Evolutionary conservation across 2,329 filamentous ascomycete genomes (phyloP).

Genomic region (Scytalidium sp.): DNA sequence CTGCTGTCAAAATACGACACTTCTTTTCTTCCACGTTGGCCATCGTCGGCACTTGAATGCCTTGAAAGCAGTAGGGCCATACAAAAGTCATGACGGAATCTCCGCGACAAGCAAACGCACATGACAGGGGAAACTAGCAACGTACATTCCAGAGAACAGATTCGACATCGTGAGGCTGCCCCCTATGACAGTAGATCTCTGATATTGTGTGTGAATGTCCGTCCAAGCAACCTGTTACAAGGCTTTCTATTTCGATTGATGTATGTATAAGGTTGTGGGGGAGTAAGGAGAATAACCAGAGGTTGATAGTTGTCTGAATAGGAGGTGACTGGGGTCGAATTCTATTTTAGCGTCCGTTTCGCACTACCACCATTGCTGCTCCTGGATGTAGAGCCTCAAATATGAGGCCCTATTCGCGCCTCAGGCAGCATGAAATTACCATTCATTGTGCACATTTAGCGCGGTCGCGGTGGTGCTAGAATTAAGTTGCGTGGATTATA

Average conservation of each 20-base stretch:
- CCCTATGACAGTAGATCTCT: neutral
- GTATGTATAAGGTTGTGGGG: neutral
- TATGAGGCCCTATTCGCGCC: neutral
- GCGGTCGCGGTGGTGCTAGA: neutral
- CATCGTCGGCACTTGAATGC: neutral
- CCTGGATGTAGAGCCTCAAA: neutral
- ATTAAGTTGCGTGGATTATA: neutral
- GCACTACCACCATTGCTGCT: neutral
- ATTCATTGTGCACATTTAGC: no score
- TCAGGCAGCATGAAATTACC: neutral
- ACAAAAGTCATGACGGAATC: neutral
- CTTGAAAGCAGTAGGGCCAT: neutral
- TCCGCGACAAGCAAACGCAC: neutral
- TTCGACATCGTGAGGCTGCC: slow-evolving; percentile 24
- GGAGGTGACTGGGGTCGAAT: neutral
- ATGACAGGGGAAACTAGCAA: slow-evolving; percentile 8
- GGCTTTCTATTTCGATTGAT: neutral
- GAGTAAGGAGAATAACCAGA: neutral
- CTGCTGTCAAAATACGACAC: no score
- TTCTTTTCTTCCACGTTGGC: neutral
- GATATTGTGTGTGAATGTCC: neutral
- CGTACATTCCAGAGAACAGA: slow-evolving; percentile 32
- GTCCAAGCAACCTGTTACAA: no score
- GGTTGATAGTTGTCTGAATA: neutral
- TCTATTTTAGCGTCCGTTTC: neutral